phyloP scores from a whole-genome alignment of 1,139 yeast species.

The Taphrina populina region DNA sequence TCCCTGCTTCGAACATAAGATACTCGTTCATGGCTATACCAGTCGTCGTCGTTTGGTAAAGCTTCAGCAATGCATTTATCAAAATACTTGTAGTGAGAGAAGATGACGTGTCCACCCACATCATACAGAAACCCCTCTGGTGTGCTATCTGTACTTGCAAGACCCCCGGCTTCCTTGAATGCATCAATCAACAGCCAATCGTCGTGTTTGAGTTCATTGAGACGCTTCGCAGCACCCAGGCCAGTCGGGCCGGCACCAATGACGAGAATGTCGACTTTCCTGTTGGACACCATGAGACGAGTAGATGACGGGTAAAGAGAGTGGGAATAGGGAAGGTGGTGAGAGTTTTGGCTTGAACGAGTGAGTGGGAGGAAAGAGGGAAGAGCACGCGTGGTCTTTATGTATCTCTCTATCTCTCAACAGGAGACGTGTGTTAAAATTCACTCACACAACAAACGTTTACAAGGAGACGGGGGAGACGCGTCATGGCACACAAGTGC shows the following conservation, averaged over 20 bases:
- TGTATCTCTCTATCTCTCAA: no score
- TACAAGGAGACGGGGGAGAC: no score
- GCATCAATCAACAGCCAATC: slow-evolving; percentile 36
- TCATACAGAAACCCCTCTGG: slow-evolving; percentile 37
- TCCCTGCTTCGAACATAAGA: slow-evolving; percentile 36
- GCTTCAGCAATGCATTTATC: slow-evolving; percentile 36
- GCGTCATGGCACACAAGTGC: no score
- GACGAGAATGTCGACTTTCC: slow-evolving; percentile 34
- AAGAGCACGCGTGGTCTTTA: no score
- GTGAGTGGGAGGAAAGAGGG: no score
- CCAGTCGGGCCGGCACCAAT: slow-evolving; percentile 39
- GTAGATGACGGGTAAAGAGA: not conserved
- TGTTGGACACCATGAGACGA: not conserved
- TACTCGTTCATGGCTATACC: slow-evolving; percentile 37
- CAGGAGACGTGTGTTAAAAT: no score
- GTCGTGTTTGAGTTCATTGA: slow-evolving; percentile 30
- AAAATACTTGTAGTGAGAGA: slow-evolving; percentile 37
- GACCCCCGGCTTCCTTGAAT: slow-evolving; percentile 34
- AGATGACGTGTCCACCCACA: slow-evolving; percentile 37
- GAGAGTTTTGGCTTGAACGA: slow-evolving; percentile 1
- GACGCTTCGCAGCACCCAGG: slow-evolving; percentile 38
- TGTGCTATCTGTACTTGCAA: slow-evolving; percentile 37
- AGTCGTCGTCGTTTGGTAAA: slow-evolving; percentile 35
- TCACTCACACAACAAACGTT: no score
- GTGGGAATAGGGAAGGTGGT: not conserved